Conservation (phyloP, 805 yeast genomes). For the Starmerella floris region DNA sequence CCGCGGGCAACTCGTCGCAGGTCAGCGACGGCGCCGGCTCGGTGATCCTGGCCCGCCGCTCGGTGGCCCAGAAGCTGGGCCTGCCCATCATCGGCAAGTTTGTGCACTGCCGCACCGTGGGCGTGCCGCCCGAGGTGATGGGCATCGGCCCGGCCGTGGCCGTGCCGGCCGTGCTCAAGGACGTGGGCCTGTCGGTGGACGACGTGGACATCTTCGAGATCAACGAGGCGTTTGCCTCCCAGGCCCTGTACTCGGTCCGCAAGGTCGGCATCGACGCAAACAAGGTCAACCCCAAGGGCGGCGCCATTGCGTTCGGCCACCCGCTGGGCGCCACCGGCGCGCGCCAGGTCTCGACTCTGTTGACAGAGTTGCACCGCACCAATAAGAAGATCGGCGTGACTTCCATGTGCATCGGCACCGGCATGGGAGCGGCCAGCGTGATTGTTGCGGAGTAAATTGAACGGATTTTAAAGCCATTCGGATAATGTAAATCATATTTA, state of each 20-base stretch:
- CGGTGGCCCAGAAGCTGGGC: constrained; percentile 61
- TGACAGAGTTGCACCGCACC: constrained; percentile 56
- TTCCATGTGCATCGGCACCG: constrained; percentile 96
- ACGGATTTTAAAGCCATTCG: no score
- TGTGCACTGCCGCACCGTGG: constrained; percentile 65
- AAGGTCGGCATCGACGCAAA: constrained; percentile 41
- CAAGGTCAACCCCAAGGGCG: constrained; percentile 84
- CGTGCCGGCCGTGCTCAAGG: constrained; percentile 67
- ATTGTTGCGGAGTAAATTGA: constrained; percentile 61
- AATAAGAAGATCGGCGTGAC: constrained; percentile 77
- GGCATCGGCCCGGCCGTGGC: constrained; percentile 97
- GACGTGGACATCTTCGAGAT: constrained; percentile 74
- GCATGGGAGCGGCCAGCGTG: constrained; percentile 95
- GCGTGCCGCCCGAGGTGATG: constrained; percentile 96
- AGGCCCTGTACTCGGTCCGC: constrained; percentile 64
- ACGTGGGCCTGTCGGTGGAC: constrained; percentile 42
- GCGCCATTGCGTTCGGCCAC: constrained; percentile 93
- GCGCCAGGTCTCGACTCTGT: constrained; percentile 78
- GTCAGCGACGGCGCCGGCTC: constrained; percentile 94
- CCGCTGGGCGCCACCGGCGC: constrained; percentile 88
- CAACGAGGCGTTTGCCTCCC: constrained; percentile 96
- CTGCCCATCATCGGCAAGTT: constrained; percentile 68
- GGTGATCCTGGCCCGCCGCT: constrained; percentile 70
- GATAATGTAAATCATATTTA: no score
- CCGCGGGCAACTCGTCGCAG: constrained; percentile 95